phyloP scores from a whole-genome alignment of 371 early-diverging fungal species.

The Choanephora cucurbitarum region DNA sequence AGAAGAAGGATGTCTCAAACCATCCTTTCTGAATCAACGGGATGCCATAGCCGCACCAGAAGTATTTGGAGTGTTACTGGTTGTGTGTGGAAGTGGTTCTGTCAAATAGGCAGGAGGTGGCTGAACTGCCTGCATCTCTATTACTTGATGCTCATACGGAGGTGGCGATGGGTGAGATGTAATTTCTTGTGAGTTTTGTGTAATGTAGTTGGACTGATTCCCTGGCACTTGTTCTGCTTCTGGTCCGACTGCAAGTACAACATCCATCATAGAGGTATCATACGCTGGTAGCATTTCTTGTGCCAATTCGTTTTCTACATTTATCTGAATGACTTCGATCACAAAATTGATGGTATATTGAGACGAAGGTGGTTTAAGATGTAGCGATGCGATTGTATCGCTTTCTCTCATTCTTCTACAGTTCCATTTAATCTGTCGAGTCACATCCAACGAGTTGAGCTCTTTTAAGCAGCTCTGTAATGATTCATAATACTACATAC shows the following conservation, averaged over 20 bases:
- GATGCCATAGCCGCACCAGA: background rate
- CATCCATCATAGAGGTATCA: conserved; percentile 30
- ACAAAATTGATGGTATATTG: conserved; percentile 31
- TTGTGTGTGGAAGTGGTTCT: background rate
- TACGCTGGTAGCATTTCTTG: conserved; percentile 34
- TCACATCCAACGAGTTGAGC: conserved; percentile 31
- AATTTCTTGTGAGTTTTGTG: background rate
- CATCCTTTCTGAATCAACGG: too few species aligned
- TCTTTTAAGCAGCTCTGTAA: conserved; percentile 36
- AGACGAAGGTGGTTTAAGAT: conserved; percentile 18
- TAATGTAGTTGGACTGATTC: conserved; percentile 4
- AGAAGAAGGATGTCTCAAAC: too few species aligned
- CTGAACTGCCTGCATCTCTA: conserved; percentile 10
- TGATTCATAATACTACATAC: conserved; percentile 33
- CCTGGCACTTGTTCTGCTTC: conserved; percentile 8
- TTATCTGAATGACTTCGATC: conserved; percentile 33
- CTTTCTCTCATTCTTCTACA: conserved; percentile 32
- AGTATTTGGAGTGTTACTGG: background rate
- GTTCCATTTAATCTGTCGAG: conserved; percentile 39
- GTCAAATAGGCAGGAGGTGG: conserved; percentile 23
- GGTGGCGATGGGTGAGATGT: conserved; percentile 19
- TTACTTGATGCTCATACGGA: conserved; percentile 13
- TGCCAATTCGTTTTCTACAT: conserved; percentile 30
- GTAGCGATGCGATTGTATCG: conserved; percentile 28
- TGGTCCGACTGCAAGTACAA: conserved; percentile 42